These are phyloP conservation scores for Orbilia oligospora DNA, from an alignment of 2,329 filamentous ascomycete genomes.

Conservation along the genomic window DNA sequence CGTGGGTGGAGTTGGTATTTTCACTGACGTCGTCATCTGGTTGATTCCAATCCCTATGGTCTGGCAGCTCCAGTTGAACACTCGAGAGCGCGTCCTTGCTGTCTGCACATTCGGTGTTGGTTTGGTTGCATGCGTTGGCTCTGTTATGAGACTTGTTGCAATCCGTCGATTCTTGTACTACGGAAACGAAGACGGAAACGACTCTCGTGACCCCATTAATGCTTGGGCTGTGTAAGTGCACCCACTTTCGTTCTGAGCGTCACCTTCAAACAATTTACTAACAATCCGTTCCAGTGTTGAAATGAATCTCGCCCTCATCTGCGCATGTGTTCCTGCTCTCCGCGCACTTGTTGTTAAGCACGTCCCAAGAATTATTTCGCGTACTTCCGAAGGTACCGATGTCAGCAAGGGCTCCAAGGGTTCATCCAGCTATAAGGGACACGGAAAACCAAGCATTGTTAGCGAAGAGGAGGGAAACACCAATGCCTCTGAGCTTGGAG, in stretches of 20 bases:
- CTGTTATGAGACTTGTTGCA: constrained; percentile 46
- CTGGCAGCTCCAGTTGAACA: constrained; percentile 58
- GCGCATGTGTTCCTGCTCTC: constrained; percentile 54
- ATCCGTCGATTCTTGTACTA: constrained; percentile 56
- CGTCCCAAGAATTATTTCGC: constrained; percentile 48
- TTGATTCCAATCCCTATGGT: constrained; percentile 59
- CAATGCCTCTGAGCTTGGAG: constrained; percentile 53
- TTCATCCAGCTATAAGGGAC: constrained; percentile 56
- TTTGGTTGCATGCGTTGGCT: constrained; percentile 52
- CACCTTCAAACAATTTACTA: constrained; percentile 17
- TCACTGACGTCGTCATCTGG: constrained; percentile 57
- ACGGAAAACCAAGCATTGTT: constrained; percentile 59
- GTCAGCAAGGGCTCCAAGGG: constrained; percentile 60
- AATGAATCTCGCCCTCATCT: constrained; percentile 60
- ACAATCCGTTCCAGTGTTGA: constrained; percentile 47
- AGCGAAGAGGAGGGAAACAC: constrained; percentile 52
- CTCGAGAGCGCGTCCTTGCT: constrained; percentile 49
- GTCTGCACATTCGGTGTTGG: constrained; percentile 57
- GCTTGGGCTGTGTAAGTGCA: constrained; percentile 58
- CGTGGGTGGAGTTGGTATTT: constrained; percentile 56
- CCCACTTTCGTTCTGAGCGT: background rate
- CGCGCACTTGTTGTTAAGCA: constrained; percentile 57
- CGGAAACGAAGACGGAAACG: constrained; percentile 54
- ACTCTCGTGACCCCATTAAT: constrained; percentile 57
- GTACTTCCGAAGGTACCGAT: constrained; percentile 54